Conservation (phyloP, 257 asterid genomes). For the Nicotiana benthamiana region DNA sequence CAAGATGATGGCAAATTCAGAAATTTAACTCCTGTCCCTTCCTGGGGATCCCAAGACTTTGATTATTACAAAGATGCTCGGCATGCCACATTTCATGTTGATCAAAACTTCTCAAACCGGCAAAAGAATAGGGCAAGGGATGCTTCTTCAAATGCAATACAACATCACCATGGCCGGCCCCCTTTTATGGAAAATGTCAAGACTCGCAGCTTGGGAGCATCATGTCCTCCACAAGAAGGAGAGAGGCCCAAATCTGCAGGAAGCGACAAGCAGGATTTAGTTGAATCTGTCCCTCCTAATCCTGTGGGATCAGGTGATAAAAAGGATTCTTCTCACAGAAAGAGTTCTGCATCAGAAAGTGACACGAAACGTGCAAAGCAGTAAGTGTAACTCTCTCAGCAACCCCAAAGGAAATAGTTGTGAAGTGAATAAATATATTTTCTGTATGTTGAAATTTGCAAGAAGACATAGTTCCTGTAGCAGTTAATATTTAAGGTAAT, state of each 20-base stretch:
- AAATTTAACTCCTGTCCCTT: neutral
- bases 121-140: constrained; percentile 57
- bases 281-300: no score
- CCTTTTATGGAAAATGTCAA: constrained; percentile 34
- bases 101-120: constrained; percentile 32
- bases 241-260: constrained; percentile 44
- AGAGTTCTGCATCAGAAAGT: constrained; percentile 45
- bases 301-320: constrained; percentile 45
- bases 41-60: constrained; percentile 66
- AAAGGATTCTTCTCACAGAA: constrained; percentile 45
- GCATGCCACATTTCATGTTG: constrained; percentile 39
- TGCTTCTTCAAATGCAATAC: constrained; percentile 33
- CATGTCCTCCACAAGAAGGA: constrained; percentile 36
- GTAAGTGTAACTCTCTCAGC: constrained; percentile 39
- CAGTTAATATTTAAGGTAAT: neutral
- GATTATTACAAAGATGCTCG: constrained; percentile 38
- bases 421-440: neutral
- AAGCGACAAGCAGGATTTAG: no score
- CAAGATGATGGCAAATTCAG: constrained; percentile 16
- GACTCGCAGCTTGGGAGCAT: constrained; percentile 33
- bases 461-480: neutral
- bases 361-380: constrained; percentile 88
- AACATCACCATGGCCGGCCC: constrained; percentile 42
- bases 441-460: neutral
- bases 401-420: neutral